A percentile compares a stretch with the other conserved stretches of the same genome.
Conservation (phyloP, 208 protist genomes). For the Wallacemonas sp. region DNA sequence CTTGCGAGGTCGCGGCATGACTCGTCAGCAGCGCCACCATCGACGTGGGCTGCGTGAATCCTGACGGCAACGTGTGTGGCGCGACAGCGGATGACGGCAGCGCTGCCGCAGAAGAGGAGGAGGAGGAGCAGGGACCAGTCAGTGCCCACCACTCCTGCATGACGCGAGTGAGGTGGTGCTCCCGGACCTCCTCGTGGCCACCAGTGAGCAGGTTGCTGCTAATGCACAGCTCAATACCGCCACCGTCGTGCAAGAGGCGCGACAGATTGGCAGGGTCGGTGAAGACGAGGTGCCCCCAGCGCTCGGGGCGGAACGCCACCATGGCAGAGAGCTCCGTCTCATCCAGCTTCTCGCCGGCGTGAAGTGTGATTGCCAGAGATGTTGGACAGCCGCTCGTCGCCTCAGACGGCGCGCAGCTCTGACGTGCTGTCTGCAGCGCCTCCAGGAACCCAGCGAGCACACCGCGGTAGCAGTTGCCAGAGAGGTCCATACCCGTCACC, state of each 20-base stretch:
- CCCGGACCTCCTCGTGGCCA: conserved; percentile 43
- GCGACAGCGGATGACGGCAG: too few species aligned
- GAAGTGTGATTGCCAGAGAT: conserved; percentile 60
- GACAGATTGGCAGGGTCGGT: conserved; percentile 37
- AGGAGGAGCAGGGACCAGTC: too few species aligned
- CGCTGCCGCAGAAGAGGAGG: background rate
- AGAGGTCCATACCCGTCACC: conserved; percentile 85
- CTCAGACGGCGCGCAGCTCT: conserved; percentile 3
- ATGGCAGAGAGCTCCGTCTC: conserved; percentile 60
- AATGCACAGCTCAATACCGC: conserved; percentile 85
- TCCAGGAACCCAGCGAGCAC: conserved; percentile 47
- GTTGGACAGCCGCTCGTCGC: background rate
- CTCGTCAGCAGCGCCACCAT: conserved; percentile 6
- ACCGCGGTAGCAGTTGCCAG: conserved; percentile 87
- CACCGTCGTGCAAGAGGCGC: conserved; percentile 35
- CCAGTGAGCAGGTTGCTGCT: conserved; percentile 82
- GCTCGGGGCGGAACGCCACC: conserved; percentile 57
- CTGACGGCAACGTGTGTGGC: background rate
- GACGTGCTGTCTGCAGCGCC: conserved; percentile 36
- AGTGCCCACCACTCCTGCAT: conserved; percentile 28
- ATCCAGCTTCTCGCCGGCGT: conserved; percentile 85
- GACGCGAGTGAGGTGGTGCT: conserved; percentile 60
- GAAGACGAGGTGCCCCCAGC: conserved; percentile 86
- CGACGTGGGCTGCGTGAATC: background rate
- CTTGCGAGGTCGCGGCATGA: background rate